phyloP scores from a whole-genome alignment of 23 red algal species.

The Gracilaria gracilis region DNA sequence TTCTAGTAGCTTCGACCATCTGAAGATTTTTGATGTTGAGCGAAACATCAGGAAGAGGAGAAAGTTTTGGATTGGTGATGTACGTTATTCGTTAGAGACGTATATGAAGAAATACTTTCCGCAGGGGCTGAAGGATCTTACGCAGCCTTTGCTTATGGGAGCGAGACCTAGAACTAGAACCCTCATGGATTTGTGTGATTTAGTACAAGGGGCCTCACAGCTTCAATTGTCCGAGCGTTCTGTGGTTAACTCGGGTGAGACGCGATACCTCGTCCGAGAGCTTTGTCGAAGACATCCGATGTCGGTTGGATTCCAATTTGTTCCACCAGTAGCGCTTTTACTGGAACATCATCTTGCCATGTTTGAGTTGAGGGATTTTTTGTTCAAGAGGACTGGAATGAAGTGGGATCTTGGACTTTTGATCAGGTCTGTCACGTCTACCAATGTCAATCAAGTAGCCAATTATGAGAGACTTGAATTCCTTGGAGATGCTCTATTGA shows the following conservation, averaged over 20 bases:
- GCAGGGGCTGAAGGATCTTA: constrained; percentile 21
- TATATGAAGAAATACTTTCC: constrained; percentile 44
- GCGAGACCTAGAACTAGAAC: background rate
- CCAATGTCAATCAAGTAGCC: constrained; percentile 8
- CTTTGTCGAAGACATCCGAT: constrained; percentile 37
- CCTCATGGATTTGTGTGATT: constrained; percentile 41
- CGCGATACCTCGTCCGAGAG: constrained; percentile 45
- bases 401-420: constrained; percentile 16
- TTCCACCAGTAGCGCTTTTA: constrained; percentile 38
- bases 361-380: constrained; percentile 29
- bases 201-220: constrained; percentile 22
- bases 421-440: constrained; percentile 45
- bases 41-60: constrained; percentile 62
- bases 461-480: constrained; percentile 82
- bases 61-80: constrained; percentile 46
- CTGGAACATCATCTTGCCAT: constrained; percentile 56
- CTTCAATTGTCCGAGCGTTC: constrained; percentile 13
- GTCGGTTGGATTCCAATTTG: constrained; percentile 40
- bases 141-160: constrained; percentile 58
- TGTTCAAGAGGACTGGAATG: constrained; percentile 17
- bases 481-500: constrained; percentile 70
- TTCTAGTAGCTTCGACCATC: background rate
- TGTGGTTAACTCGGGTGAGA: background rate
- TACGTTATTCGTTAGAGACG: constrained; percentile 44
- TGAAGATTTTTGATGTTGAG: constrained; percentile 36